Percentiles rank a stretch among this genome's conserved stretches.
Evolutionary conservation across 306 rosid species (phyloP).

Genomic region (Styphnolobium japonicum): DNA sequence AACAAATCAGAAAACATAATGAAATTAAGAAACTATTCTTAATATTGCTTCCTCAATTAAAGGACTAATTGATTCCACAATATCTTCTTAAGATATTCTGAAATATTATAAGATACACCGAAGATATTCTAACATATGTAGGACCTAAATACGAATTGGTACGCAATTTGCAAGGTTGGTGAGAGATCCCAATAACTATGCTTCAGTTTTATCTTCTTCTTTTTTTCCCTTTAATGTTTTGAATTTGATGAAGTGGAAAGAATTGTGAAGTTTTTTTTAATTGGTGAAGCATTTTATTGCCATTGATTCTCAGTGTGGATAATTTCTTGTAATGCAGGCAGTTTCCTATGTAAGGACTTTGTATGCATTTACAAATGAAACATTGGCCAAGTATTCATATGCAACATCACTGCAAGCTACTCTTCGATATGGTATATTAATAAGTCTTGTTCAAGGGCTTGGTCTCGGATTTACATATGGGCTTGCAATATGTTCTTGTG

Average conservation of each 20-base stretch:
- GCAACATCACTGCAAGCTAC: conserved; percentile 99
- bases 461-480: conserved; percentile 99
- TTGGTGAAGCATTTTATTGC: conserved; percentile 18
- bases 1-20: too few relatives aligned
- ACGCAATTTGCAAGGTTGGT: too few relatives aligned
- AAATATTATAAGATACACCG: too few relatives aligned
- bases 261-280: not conserved
- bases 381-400: conserved; percentile 96
- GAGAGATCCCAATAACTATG: too few relatives aligned
- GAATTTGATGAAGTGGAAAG: conserved; percentile 5
- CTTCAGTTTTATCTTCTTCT: not conserved
- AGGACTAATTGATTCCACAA: too few relatives aligned
- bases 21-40: too few relatives aligned
- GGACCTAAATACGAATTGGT: too few relatives aligned
- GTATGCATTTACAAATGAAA: conserved; percentile 96
- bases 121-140: too few relatives aligned
- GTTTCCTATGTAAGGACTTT: conserved; percentile 85
- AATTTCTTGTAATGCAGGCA: conserved; percentile 66
- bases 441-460: conserved; percentile 99
- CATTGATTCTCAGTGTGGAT: conserved; percentile 27
- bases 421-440: conserved; percentile 95
- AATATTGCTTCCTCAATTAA: too few relatives aligned
- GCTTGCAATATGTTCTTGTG: conserved; percentile 99
- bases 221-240: not conserved
- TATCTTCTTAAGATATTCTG: too few relatives aligned